Evolutionary conservation across 1,284 basidiomycete genomes (phyloP).

Genomic region (Ustilago crameri): DNA sequence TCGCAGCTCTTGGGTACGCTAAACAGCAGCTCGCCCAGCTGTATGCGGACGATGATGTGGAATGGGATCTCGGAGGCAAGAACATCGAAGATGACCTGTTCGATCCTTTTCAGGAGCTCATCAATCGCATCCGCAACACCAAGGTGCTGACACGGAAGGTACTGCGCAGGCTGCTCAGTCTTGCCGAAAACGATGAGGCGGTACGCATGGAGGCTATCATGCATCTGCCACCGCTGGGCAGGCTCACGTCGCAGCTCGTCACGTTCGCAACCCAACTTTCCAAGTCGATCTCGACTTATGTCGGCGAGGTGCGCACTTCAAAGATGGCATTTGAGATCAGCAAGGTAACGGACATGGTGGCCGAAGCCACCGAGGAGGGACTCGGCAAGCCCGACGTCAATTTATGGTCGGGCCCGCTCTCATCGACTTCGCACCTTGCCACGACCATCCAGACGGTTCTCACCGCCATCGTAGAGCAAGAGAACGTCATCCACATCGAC

Average conservation of each 20-base stretch:
- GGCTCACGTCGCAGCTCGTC: slow-evolving; percentile 57
- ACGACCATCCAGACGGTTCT: slow-evolving; percentile 53
- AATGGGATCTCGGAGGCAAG: slow-evolving; percentile 51
- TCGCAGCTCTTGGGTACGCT: slow-evolving; percentile 58
- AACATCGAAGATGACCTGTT: slow-evolving; percentile 53
- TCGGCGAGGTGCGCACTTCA: slow-evolving; percentile 45
- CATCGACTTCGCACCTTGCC: slow-evolving; percentile 41
- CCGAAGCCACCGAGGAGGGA: slow-evolving; percentile 50
- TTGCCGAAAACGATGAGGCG: slow-evolving; percentile 60
- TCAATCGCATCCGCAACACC: slow-evolving; percentile 54
- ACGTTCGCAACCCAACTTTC: slow-evolving; percentile 52
- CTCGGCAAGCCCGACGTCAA: slow-evolving; percentile 36
- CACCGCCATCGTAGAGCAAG: slow-evolving; percentile 53
- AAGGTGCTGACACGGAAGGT: slow-evolving; percentile 64
- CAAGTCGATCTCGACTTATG: slow-evolving; percentile 37
- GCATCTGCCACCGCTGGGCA: slow-evolving; percentile 55
- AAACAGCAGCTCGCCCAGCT: slow-evolving; percentile 55
- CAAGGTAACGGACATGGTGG: slow-evolving; percentile 34
- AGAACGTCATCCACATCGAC: slow-evolving; percentile 59
- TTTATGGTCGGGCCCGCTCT: slow-evolving; percentile 43
- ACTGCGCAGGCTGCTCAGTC: slow-evolving; percentile 55
- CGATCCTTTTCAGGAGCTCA: slow-evolving; percentile 54
- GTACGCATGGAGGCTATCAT: slow-evolving; percentile 57
- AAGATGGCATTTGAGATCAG: slow-evolving; percentile 45
- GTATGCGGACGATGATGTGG: slow-evolving; percentile 50